Conservation (phyloP, 2,329 filamentous ascomycete genomes). For the Fusarium sp. region DNA sequence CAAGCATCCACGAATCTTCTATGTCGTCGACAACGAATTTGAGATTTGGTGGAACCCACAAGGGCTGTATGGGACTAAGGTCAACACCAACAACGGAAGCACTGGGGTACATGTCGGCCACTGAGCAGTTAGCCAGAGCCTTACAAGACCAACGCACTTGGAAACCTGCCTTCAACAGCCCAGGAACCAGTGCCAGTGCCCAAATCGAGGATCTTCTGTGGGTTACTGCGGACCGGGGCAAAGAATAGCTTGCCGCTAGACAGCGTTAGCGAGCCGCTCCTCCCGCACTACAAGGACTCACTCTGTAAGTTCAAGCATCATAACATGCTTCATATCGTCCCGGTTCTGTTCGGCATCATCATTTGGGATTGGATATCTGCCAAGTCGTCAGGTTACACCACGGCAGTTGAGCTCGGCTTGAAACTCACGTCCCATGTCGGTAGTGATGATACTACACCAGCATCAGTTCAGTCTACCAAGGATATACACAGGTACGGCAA, state of each 20-base stretch:
- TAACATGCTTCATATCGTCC: constrained; percentile 46
- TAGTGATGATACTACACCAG: constrained; percentile 33
- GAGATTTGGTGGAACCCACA: constrained; percentile 54
- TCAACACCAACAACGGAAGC: constrained; percentile 39
- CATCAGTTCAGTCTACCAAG: neutral
- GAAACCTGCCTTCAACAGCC: constrained; percentile 25
- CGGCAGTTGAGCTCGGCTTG: neutral
- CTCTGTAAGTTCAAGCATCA: constrained; percentile 44
- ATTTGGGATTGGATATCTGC: constrained; percentile 40
- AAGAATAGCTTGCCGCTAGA: constrained; percentile 36
- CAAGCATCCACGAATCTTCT: constrained; percentile 60
- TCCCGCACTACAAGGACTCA: neutral
- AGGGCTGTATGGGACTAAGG: constrained; percentile 39
- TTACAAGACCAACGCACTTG: too few relatives aligned
- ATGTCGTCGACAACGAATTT: constrained; percentile 51
- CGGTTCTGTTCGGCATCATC: constrained; percentile 42
- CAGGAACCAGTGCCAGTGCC: constrained; percentile 39
- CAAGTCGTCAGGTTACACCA: constrained; percentile 23
- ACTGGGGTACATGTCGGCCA: constrained; percentile 39
- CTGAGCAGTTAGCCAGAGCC: constrained; percentile 1
- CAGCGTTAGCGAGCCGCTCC: neutral
- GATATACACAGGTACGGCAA: fast-evolving
- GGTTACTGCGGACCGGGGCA: constrained; percentile 20
- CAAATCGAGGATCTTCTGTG: constrained; percentile 37
- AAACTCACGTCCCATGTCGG: constrained; percentile 34